Percentiles rank a stretch among this genome's conserved stretches.
Conservation (phyloP, 1,139 yeast genomes). For the Candida sp. region DNA sequence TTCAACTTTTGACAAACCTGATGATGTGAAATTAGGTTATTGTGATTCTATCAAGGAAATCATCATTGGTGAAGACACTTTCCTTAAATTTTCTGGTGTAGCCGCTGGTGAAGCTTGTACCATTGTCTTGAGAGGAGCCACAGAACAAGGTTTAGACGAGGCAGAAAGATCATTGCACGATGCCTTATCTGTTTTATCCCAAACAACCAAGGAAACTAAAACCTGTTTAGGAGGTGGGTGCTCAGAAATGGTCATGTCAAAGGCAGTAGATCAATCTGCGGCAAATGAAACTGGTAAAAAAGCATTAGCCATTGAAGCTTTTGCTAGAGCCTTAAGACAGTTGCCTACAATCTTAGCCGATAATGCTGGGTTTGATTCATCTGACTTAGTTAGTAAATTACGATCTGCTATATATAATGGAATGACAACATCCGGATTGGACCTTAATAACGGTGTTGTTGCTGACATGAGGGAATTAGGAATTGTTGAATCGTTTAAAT, state of each 20-base stretch:
- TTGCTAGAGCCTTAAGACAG: conserved; percentile 91
- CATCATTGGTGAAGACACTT: conserved; percentile 85
- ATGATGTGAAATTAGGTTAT: conserved; percentile 77
- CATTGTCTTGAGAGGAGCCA: conserved; percentile 93
- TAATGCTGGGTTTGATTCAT: conserved; percentile 95
- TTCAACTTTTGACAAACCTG: conserved; percentile 94
- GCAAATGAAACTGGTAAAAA: conserved; percentile 93
- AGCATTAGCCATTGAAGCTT: conserved; percentile 91
- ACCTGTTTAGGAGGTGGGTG: conserved; percentile 98
- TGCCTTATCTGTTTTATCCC: conserved; percentile 92
- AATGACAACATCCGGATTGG: conserved; percentile 86
- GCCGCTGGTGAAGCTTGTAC: conserved; percentile 98
- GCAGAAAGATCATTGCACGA: conserved; percentile 98
- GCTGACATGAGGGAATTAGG: conserved; percentile 96
- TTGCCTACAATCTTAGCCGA: conserved; percentile 95
- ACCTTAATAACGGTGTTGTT: conserved; percentile 75
- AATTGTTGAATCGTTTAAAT: conserved; percentile 85
- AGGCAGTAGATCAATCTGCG: conserved; percentile 94
- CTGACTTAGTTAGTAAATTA: conserved; percentile 86
- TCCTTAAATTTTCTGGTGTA: conserved; percentile 89
- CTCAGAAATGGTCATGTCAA: conserved; percentile 97
- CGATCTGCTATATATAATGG: conserved; percentile 94
- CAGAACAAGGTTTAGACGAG: conserved; percentile 93
- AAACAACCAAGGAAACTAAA: conserved; percentile 92
- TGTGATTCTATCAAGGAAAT: conserved; percentile 91